Base-by-base conservation (phyloP, 768 basidiomycete genomes). In the Leucocoprinus leucothites region DNA sequence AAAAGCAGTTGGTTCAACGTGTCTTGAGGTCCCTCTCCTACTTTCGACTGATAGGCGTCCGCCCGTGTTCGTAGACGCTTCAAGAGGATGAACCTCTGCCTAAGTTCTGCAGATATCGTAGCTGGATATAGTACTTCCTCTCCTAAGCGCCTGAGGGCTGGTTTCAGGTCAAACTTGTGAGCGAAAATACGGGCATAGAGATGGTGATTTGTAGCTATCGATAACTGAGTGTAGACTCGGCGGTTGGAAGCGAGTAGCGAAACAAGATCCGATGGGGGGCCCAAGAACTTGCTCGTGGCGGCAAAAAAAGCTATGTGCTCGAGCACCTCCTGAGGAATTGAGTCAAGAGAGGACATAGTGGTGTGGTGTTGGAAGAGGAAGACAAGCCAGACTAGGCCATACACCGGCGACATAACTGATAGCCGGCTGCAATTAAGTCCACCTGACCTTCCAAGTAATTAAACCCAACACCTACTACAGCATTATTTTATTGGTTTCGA, bases 241-340 rank as follows among this genome's bases (percentile, higher is more conserved):
- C 73, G 79, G 66, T 76, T 82, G 28, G 79, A 72, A 31, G 69
- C 59, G 14, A 89, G 74, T 19, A 93, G 70, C 9, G 85, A 72
- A n/a, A 78, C 51, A 26, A 92, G 70, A 31, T 72, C 73, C 1
- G 79, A 71, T 14, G 86, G 87, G 7, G 89, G 86, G 16, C 88
- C 87, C 40, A 84, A 71, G 48, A 78, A 69, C 26, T 53, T 60
- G 3, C 77, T 64, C 3, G 82, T 82, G 7, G 79, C 82, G 38
- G 82, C 69, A 61, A 82, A 84, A 64, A 79, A 85, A 1, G 89
- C 89, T 61, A 95, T 85, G 48, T 84, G 83, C 64, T 93, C 87
- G 43, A 94, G 76, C 36, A 94, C 77, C 69, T 94, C 92, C 57
- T 80, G 81, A 13, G 91, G 91, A 42, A 94, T 69, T 5, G 70